Base-by-base conservation (phyloP, 2,329 filamentous ascomycete species). In the Cladosporium sp. region DNA sequence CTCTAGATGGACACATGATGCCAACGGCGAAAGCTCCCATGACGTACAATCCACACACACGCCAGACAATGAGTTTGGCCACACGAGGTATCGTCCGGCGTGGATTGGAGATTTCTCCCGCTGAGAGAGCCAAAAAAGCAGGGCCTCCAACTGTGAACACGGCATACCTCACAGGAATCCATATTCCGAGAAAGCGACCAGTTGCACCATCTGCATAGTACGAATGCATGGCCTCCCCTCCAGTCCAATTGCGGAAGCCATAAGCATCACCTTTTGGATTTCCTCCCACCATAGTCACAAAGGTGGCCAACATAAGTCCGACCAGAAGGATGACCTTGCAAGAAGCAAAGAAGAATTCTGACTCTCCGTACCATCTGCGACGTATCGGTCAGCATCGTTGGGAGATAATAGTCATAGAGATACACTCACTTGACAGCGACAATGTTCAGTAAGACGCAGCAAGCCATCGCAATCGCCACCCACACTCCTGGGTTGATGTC, bases 131-230 rank as follows among this genome's bases (percentile, higher is more conserved):
- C 26, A 72, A 67, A 26, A 70, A 58, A 10, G 67, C 66, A 21
- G 61, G 61, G 1, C 61, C 61, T 21, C 61, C 50, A 67, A 90
- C 85, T 1, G 87, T 88, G 73, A 91, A 90, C 44, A 86, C 85
- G 2, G 89, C 89, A 67, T 88, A 85, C 66, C 92, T 91, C 18
- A 92, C 79, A 71, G 90, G 93, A 69, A 90, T 86, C 50, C 93
- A 75, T 69, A 96, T 65, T 6, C 66, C 69, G 23, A 69, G 55
- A 18, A 64, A 64, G 50, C 61, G 61, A 16, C 55, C 46, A 33
- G 64, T 64, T 23, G 63, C 31, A 2, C 68, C 68, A 21, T 65
- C 67, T 3, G 60, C 60, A 18, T 63, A 44, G 60, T 67, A 65
- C 31, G 66, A 52, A 8, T 64, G 66, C 50, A 70, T 70, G 18